Percentiles rank a stretch among this genome's conserved stretches.
phyloP scores from a whole-genome alignment of 768 basidiomycete species.

The Mycena chlorophos region DNA sequence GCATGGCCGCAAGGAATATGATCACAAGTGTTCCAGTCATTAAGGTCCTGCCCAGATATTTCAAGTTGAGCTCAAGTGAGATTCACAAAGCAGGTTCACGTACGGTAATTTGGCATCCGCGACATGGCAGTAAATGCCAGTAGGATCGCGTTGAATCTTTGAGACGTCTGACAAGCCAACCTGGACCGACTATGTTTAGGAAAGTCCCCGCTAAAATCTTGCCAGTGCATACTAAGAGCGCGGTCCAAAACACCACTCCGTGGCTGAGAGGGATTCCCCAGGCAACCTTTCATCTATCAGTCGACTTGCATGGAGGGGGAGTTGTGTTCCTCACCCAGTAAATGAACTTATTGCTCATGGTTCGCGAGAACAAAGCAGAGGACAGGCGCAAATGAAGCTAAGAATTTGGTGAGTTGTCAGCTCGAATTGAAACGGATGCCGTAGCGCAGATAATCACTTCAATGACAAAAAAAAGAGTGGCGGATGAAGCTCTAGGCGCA shows the following conservation, averaged over 20 bases:
- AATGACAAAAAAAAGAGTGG: not conserved
- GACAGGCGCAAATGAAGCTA: not conserved
- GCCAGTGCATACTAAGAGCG: not conserved
- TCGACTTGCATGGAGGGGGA: not conserved
- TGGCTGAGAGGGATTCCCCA: not conserved
- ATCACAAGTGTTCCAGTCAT: too few species aligned
- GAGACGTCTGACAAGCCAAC: not conserved
- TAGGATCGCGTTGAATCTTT: not conserved
- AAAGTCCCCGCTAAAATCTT: not conserved
- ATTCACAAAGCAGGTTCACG: too few species aligned
- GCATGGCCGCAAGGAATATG: too few species aligned
- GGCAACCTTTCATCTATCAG: not conserved
- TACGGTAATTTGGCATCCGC: not conserved
- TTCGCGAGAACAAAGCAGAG: not conserved
- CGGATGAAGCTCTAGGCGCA: not conserved
- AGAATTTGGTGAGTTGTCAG: not conserved
- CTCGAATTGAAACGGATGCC: not conserved
- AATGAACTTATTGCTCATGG: not conserved
- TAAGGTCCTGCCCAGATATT: too few species aligned
- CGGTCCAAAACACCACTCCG: not conserved
- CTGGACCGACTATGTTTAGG: not conserved
- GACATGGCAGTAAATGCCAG: not conserved
- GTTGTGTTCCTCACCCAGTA: not conserved
- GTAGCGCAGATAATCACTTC: not conserved
- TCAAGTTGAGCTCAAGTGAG: too few species aligned